These are phyloP conservation scores for Nematodospora anomalae DNA, from an alignment of 1,139 yeast species.

Conservation along the genomic window DNA sequence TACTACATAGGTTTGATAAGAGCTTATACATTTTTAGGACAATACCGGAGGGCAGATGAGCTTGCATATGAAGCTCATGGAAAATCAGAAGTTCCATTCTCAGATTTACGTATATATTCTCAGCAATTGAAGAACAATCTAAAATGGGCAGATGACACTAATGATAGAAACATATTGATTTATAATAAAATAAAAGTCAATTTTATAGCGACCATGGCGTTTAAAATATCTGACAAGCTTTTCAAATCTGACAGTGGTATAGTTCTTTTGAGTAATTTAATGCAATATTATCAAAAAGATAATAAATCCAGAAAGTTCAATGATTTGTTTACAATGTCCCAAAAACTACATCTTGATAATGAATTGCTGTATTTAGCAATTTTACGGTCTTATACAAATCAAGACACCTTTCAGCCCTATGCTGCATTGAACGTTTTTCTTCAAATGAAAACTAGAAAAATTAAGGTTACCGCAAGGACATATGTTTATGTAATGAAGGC, in stretches of 20 bases:
- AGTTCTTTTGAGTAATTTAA: neutral
- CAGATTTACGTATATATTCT: slow-evolving; percentile 27
- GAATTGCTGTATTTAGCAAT: slow-evolving; percentile 4
- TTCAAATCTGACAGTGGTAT: neutral
- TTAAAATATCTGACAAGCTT: neutral
- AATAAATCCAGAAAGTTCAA: neutral
- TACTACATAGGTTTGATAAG: slow-evolving; percentile 23
- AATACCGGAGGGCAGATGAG: slow-evolving; percentile 35
- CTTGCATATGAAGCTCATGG: slow-evolving; percentile 31
- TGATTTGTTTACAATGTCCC: neutral
- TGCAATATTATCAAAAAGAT: neutral
- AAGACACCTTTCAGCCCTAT: neutral
- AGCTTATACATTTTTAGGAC: slow-evolving; percentile 32
- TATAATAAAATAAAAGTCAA: slow-evolving; percentile 1
- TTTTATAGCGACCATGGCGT: slow-evolving; percentile 3
- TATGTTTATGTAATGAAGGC: slow-evolving; percentile 5
- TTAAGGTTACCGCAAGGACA: slow-evolving; percentile 7
- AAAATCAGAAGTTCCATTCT: slow-evolving; percentile 29
- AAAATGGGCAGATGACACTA: slow-evolving; percentile 23
- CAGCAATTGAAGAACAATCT: slow-evolving; percentile 34
- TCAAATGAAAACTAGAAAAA: slow-evolving; percentile 5
- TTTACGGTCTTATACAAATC: neutral
- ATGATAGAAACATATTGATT: neutral
- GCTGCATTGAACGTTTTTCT: slow-evolving; percentile 1
- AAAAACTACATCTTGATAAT: neutral